Evolutionary conservation across 1,284 basidiomycete species (phyloP), one percentile per base, ranked within the genome.

Genomic region (Lentinula novae-zelandiae): DNA sequence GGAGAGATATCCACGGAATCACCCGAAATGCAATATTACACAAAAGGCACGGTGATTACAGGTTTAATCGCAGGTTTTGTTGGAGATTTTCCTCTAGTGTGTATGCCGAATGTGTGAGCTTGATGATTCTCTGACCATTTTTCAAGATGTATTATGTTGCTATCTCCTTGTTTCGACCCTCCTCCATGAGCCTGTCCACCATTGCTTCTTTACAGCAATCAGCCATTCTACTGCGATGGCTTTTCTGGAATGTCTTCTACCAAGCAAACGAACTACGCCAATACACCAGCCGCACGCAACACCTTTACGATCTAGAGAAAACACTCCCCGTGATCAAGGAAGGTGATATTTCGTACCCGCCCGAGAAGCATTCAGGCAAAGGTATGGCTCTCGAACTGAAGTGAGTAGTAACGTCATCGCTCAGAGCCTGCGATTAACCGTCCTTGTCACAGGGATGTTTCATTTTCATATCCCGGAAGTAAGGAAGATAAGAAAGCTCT

Each of bases 351-450:
- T 63, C 64, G 9, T 70, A 68, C 58, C 68, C 65, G 17, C 39
- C 57, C 42, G 22, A 65, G 58, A 40, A 57, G 42, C 46, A 63
- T 33, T 67, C 64, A 6, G 60, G 62, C 1, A 60, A 61, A 17
- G 78, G 79, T 1, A 76, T 76, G 69, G 72, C 70, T 40, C 64
- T 46, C 3, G 20, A 22, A 20, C 17, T 46, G 10, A 22, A 46
- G 44, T 82, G 70, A 73, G 10, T 70, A 78, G 34, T 67, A 70
- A 78, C 78, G 49, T 58, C 39, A 40, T 10, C n/a, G 12, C 22
- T 27, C 20, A 6, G 10, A 31, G 7, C 3, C 38, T 13, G 17
- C 39, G 17, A 27, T 60, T 27, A 58, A 27, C 3, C 44, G 3
- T 42, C 50, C 46, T 27, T 50, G 17, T 49, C 48, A 39, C 36